Evolutionary conservation across 306 rosid species (phyloP).

Genomic region (Cicer judaicum): DNA sequence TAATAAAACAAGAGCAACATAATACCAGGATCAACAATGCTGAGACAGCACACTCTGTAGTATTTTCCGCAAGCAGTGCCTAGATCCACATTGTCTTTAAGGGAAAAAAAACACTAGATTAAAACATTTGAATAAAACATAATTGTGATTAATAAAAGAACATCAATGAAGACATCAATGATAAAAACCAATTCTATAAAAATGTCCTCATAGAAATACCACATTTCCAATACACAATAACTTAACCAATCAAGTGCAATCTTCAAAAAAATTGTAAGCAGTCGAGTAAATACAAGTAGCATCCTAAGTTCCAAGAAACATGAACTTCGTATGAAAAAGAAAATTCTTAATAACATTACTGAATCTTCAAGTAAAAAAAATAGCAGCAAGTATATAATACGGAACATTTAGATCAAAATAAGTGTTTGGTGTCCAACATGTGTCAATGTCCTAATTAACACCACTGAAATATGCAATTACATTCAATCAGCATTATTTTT

Average conservation of each 20-base stretch:
- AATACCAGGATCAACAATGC: slow-evolving; percentile 83
- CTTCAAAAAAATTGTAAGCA: not conserved
- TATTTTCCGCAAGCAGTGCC: slow-evolving; percentile 90
- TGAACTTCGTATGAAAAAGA: not conserved
- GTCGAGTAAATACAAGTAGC: not conserved
- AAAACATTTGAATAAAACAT: not conserved
- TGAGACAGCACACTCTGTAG: slow-evolving; percentile 86
- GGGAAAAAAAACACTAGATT: not conserved
- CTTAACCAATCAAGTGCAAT: not conserved
- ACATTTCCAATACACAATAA: not conserved
- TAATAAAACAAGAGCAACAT: not conserved
- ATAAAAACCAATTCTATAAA: not conserved
- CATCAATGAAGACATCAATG: not conserved
- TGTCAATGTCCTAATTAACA: too few species aligned
- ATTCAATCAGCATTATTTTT: too few species aligned
- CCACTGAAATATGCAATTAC: too few species aligned
- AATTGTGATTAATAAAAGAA: not conserved
- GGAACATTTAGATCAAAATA: too few species aligned
- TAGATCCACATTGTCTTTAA: slow-evolving; percentile 74
- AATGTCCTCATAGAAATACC: not conserved
- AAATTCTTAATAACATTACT: not conserved
- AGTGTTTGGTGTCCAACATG: too few species aligned
- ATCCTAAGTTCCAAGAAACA: not conserved
- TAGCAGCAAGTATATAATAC: not conserved
- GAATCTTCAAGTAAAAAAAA: not conserved